These are phyloP conservation scores for Cryomyces minteri DNA, from an alignment of 495 filamentous ascomycete species.

Conservation along the genomic window DNA sequence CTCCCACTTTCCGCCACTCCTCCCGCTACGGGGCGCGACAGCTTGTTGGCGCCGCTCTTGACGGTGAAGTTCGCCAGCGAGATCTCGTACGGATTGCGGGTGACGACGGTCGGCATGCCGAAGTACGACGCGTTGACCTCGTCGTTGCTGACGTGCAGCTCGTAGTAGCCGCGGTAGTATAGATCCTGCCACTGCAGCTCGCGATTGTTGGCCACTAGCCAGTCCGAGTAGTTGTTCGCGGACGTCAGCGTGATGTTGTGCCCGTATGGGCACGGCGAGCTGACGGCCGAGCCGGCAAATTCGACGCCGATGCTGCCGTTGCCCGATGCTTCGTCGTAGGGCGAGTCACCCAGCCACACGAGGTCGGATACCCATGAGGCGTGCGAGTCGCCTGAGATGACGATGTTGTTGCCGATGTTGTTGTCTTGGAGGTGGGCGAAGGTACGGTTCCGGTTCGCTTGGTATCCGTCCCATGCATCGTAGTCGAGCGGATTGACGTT, in stretches of 20 bases:
- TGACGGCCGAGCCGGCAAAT: constrained; percentile 45
- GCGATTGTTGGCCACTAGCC: constrained; percentile 29
- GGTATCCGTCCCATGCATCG: constrained; percentile 47
- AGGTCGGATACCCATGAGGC: constrained; percentile 46
- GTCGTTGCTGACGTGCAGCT: constrained; percentile 16
- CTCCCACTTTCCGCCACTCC: constrained; percentile 28
- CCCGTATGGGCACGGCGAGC: constrained; percentile 29
- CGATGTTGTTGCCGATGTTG: constrained; percentile 46
- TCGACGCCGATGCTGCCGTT: constrained; percentile 43
- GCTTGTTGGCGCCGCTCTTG: constrained; percentile 30
- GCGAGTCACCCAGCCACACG: constrained; percentile 38
- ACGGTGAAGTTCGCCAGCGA: constrained; percentile 42
- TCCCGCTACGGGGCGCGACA: constrained; percentile 26
- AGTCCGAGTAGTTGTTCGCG: constrained; percentile 22
- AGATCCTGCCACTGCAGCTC: constrained; percentile 51
- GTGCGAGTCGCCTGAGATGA: constrained; percentile 47
- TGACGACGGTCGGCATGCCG: constrained; percentile 23
- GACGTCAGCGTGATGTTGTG: constrained; percentile 25
- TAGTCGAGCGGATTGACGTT: constrained; percentile 33
- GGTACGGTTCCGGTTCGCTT: constrained; percentile 43
- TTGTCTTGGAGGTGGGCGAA: constrained; percentile 37
- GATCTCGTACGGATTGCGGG: constrained; percentile 28
- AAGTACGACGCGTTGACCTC: constrained; percentile 31
- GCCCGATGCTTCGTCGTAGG: constrained; percentile 37
- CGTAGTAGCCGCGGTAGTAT: constrained; percentile 39